A percentile compares a stretch with the other conserved stretches of the same genome.
Evolutionary conservation across 164 flowering plant genomes (phyloP).

Genomic region (Liriodendron chinense): DNA sequence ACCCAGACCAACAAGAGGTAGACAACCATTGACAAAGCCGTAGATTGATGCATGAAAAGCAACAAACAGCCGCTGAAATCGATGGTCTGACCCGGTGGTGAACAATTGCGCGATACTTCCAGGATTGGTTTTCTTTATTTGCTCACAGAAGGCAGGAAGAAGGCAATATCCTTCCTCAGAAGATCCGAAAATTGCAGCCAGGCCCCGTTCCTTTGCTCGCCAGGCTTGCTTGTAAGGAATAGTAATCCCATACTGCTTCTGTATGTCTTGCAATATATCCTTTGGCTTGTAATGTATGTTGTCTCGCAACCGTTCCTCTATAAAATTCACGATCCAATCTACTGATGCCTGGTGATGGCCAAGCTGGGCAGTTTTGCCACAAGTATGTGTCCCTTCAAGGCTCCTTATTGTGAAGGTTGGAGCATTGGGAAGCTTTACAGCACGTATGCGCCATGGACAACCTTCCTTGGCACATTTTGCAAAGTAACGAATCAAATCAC

Average conservation of each 20-base stretch:
- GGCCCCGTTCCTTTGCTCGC: slow-evolving; percentile 81
- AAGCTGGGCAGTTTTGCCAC: slow-evolving; percentile 65
- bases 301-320: slow-evolving; percentile 62
- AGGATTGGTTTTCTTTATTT: slow-evolving; percentile 62
- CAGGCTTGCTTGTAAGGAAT: slow-evolving; percentile 93
- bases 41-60: slow-evolving; percentile 58
- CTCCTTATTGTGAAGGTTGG: slow-evolving; percentile 74
- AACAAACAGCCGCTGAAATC: slow-evolving; percentile 70
- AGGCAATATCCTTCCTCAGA: slow-evolving; percentile 78
- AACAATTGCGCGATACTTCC: slow-evolving; percentile 71
- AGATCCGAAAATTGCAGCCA: slow-evolving; percentile 77
- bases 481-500: slow-evolving; percentile 69
- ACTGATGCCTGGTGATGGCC: slow-evolving; percentile 92
- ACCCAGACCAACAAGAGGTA: slow-evolving; percentile 71
- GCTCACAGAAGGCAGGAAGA: slow-evolving; percentile 70
- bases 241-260: slow-evolving; percentile 69
- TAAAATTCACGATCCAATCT: slow-evolving; percentile 78
- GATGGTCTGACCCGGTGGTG: slow-evolving; percentile 54
- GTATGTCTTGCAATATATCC: slow-evolving; percentile 75
- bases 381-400: slow-evolving; percentile 75
- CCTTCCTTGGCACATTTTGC: slow-evolving; percentile 83
- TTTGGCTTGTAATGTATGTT: slow-evolving; percentile 83
- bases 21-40: slow-evolving; percentile 74
- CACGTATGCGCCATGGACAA: slow-evolving; percentile 93
- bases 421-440: slow-evolving; percentile 69